Conservation (phyloP, 1,139 yeast species). For the Protomyces arabidopsidicola region DNA sequence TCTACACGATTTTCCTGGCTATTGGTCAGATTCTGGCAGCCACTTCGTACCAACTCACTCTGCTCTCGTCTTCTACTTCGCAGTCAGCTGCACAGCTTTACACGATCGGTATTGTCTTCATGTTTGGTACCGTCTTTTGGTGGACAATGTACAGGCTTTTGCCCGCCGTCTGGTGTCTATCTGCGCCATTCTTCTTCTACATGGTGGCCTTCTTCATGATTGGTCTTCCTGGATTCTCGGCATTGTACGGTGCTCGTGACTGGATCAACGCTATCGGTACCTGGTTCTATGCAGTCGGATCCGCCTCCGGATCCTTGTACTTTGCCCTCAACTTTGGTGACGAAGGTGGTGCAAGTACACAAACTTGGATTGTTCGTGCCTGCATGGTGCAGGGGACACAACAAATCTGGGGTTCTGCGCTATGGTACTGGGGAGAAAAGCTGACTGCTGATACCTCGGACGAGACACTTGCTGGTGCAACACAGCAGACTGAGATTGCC, state of each 20-base stretch:
- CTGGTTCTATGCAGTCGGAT: constrained; percentile 28
- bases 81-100: constrained; percentile 26
- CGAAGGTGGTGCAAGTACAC: constrained; percentile 28
- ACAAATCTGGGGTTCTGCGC: constrained; percentile 30
- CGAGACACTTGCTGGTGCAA: constrained; percentile 20
- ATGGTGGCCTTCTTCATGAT: constrained; percentile 28
- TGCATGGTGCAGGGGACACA: constrained; percentile 29
- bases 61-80: constrained; percentile 27
- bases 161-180: constrained; percentile 24
- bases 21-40: constrained; percentile 30
- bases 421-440: constrained; percentile 30
- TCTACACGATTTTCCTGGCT: constrained; percentile 28
- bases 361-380: constrained; percentile 28
- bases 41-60: constrained; percentile 28
- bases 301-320: constrained; percentile 29
- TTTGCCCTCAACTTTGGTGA: constrained; percentile 31
- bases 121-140: constrained; percentile 28
- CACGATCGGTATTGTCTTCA: constrained; percentile 25
- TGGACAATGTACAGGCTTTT: constrained; percentile 24
- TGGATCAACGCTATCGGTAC: constrained; percentile 28
- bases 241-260: constrained; percentile 11
- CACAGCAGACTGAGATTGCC: constrained; percentile 23
- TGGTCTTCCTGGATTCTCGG: constrained; percentile 28
- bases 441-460: constrained; percentile 10
- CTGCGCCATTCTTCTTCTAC: constrained; percentile 28